Evolutionary conservation across 2,329 filamentous ascomycete genomes (phyloP), one percentile per base, ranked within the genome.

Genomic region (Passalora sequoiae): DNA sequence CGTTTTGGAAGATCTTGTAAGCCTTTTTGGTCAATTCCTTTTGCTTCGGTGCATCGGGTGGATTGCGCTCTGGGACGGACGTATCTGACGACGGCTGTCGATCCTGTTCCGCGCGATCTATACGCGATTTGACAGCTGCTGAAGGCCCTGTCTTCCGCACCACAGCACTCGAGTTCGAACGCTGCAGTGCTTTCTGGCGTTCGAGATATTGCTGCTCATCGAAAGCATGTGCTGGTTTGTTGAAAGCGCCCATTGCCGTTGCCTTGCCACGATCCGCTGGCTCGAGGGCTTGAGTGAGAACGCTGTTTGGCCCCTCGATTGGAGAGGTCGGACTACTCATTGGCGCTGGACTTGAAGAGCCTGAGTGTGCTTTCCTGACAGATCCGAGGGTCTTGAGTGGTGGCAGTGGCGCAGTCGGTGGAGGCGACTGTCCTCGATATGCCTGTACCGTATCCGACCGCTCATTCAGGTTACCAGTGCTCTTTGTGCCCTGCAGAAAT

Each of bases 181-280:
- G 78, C 51, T 91, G 85, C 62, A 95, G 78, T 61, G 89, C 85
- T 36, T 86, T 70, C 59, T 94, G 85, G 32, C 88, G 80, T 60
- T 94, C 84, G 4, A 86, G 78, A 58, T 87, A 96, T 58, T 87
- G 85, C 15, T 83, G 80, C 59, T 96, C 89, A 57, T 94, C 87
- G 55, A 92, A 95, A 6, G 81, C 77, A 38, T 83, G 78, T 2
- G 71, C 68, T 1, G 89, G 86, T 60, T 88, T 88, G 52, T 84
- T 84, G 63, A 84, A 84, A 0, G 80, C 70, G 21, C 80, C 80
- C 65, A 81, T 71, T 1, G 86, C 84, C 0, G 87, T 94, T 4
- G 86, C 85, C 61, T 92, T 94, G 39, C 85, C 87, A 35, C 79
- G 73, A 55, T 95, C 89, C 50, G 81, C 81, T 0, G 85, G 83